Base-by-base conservation (phyloP, 2,329 filamentous ascomycete species). In the Monilinia fructicola region DNA sequence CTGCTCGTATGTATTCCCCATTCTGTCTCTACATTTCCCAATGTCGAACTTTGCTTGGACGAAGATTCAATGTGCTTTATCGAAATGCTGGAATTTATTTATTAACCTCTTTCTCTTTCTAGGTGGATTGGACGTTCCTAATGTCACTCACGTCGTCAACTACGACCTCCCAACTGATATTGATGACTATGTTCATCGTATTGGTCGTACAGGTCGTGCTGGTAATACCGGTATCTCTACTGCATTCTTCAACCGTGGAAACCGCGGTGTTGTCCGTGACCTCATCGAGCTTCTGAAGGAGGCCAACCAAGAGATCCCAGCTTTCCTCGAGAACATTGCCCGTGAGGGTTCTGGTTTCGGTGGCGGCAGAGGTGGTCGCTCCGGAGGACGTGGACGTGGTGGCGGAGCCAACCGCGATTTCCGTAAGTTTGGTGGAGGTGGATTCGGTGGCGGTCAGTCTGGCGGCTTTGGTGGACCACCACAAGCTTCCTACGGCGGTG, bases 221-320 rank as follows among this genome's bases (percentile, higher is more conserved):
- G 95, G 95, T 80, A 99, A 99, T 85, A 98, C 94, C 75, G 95
- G 95, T 90, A 89, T 97, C 73, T 92, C 95, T 7, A 99, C 95
- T 74, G 95, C 95, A 67, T 99, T 99, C 86, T 98, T 99, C 90
- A 99, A 99, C 87, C 94, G 95, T 78, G 94, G 94, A 77, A 99
- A 99, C 85, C 92, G 95, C 76, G 95, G 95, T 81, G 92, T 99
- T 73, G 95, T 98, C 71, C 91, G 95, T 73, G 95, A 98, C 75
- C 88, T 99, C 69, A 87, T 99, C 74, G 95, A 99, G n/a, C 88
- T 99, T 38, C 87, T 99, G 73, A 98, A 98, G 85, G 95, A 99
- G 80, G 95, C 95, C 73, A 96, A 99, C 83, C 95, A 99, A 80
- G 95, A 99, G 77, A 87, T 98, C 70, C 95, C 95, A 42, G 78